phyloP scores from a whole-genome alignment of 352 stramenopile species.

The Peronospora destructor region DNA sequence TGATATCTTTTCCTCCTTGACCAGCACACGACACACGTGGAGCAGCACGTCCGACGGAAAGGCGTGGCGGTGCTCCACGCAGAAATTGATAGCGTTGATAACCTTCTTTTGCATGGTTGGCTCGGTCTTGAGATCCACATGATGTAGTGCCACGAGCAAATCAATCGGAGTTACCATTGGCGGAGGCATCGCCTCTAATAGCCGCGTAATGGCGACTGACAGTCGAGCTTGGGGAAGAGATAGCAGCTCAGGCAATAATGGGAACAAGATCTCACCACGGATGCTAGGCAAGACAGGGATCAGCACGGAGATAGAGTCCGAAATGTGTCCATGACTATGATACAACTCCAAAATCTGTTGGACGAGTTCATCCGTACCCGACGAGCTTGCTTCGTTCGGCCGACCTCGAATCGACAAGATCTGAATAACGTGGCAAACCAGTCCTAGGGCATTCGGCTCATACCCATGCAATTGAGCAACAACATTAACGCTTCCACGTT shows the following conservation, averaged over 20 bases:
- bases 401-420: constrained; percentile 46
- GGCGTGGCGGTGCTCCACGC: constrained; percentile 67
- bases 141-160: constrained; percentile 67
- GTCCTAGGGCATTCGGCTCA: constrained; percentile 43
- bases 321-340: constrained; percentile 43
- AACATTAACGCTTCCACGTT: constrained; percentile 51
- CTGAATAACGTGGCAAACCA: constrained; percentile 74
- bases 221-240: constrained; percentile 44
- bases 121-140: constrained; percentile 67
- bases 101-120: constrained; percentile 68
- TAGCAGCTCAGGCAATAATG: constrained; percentile 52
- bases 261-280: constrained; percentile 47
- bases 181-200: constrained; percentile 69
- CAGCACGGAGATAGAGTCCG: constrained; percentile 58
- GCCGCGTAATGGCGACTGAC: constrained; percentile 58
- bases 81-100: constrained; percentile 73
- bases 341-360: constrained; percentile 60
- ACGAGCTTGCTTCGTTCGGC: constrained; percentile 32
- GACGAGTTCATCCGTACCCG: constrained; percentile 41
- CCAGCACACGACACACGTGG: constrained; percentile 56
- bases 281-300: constrained; percentile 62
- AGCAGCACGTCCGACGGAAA: constrained; percentile 72
- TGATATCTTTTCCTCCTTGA: constrained; percentile 51
- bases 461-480: constrained; percentile 65
- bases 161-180: constrained; percentile 59